phyloP scores from a whole-genome alignment of 225 moss, liverwort and hornwort genomes.

The Lunularia cruciata region DNA sequence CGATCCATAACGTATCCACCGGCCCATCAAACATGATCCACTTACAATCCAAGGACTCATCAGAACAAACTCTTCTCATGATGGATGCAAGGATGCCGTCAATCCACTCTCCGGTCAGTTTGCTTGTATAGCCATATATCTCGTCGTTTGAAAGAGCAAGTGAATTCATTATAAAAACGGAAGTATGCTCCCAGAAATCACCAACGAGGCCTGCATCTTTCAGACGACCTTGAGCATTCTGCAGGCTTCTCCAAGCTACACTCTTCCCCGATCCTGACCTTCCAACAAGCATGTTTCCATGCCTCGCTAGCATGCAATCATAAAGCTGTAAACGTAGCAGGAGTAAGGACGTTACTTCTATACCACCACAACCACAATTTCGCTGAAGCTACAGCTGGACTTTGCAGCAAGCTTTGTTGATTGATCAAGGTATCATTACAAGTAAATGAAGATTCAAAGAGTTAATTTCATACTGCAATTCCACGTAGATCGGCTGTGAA shows the following conservation, averaged over 20 bases:
- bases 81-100: conserved; percentile 76
- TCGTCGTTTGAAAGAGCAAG: conserved; percentile 80
- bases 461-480: no score
- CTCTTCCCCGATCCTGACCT: conserved; percentile 75
- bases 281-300: conserved; percentile 87
- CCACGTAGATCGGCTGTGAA: no score
- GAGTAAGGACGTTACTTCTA: no score
- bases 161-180: conserved; percentile 71
- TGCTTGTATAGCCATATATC: conserved; percentile 71
- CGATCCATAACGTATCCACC: conserved; percentile 84
- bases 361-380: no score
- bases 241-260: conserved; percentile 67
- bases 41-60: conserved; percentile 66
- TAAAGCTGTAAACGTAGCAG: conserved; percentile 45
- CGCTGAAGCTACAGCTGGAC: no score
- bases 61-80: conserved; percentile 73
- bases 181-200: conserved; percentile 61
- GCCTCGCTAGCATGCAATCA: conserved; percentile 84
- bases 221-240: conserved; percentile 61
- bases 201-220: conserved; percentile 61
- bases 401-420: no score
- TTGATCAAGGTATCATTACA: no score
- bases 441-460: no score
- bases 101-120: conserved; percentile 73
- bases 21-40: conserved; percentile 92